phyloP scores from a whole-genome alignment of 1,284 basidiomycete species.

The Puccinia sorghi region DNA sequence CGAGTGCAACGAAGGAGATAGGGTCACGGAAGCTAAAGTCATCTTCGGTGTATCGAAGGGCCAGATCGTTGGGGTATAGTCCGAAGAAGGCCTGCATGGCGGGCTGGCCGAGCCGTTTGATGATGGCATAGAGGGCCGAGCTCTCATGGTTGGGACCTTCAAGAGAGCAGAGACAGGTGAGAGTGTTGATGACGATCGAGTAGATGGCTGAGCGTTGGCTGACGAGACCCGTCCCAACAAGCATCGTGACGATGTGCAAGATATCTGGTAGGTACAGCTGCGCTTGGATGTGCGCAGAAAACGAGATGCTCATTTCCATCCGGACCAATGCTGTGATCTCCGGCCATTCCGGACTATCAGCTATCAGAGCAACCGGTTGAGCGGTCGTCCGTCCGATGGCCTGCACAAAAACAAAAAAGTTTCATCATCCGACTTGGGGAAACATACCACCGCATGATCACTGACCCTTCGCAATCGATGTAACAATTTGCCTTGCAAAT shows the following conservation, averaged over 20 bases:
- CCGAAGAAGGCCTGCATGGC: constrained; percentile 74
- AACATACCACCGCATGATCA: constrained; percentile 5
- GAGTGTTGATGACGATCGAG: constrained; percentile 74
- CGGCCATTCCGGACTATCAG: constrained; percentile 74
- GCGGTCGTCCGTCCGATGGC: constrained; percentile 72
- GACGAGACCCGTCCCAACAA: constrained; percentile 72
- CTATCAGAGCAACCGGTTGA: constrained; percentile 66
- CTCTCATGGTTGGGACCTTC: constrained; percentile 65
- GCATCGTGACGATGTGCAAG: constrained; percentile 72
- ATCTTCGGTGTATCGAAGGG: constrained; percentile 23
- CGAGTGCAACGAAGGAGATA: constrained; percentile 67
- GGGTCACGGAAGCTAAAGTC: constrained; percentile 66
- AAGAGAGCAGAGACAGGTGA: constrained; percentile 69
- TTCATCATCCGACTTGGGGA: too few relatives aligned
- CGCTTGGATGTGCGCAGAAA: constrained; percentile 65
- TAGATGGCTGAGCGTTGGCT: constrained; percentile 76
- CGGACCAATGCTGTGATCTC: constrained; percentile 78
- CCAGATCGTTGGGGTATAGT: constrained; percentile 62
- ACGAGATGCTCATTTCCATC: constrained; percentile 70
- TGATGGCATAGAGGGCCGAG: constrained; percentile 61
- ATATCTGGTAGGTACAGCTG: constrained; percentile 80
- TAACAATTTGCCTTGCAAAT: constrained; percentile 73
- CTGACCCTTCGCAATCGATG: constrained; percentile 74
- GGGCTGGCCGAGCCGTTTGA: constrained; percentile 66
- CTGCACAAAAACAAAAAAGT: constrained; percentile 58